These are phyloP conservation scores for Colletotrichum somersetense DNA, from an alignment of 2,329 filamentous ascomycete species.

Conservation along the genomic window DNA sequence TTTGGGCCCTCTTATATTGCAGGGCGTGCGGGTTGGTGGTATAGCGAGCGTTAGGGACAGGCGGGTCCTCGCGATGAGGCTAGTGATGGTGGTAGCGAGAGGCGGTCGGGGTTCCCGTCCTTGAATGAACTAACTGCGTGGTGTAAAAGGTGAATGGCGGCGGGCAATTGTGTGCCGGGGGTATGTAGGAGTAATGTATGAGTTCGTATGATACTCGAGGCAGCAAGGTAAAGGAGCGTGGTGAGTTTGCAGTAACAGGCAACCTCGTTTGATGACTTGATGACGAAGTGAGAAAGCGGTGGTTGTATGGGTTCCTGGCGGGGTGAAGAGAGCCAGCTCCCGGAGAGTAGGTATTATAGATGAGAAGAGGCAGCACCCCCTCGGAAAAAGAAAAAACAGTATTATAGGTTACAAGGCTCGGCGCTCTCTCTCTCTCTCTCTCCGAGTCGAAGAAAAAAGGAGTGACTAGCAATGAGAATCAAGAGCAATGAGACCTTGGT, in stretches of 20 bases:
- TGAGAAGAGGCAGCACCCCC: conserved; percentile 58
- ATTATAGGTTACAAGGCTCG: conserved; percentile 47
- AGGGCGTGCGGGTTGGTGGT: not conserved
- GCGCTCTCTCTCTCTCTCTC: not conserved
- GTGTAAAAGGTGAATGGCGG: not conserved
- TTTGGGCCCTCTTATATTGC: conserved; percentile 19
- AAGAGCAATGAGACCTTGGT: conserved; percentile 53
- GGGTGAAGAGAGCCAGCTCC: conserved; percentile 68
- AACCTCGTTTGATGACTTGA: conserved; percentile 57
- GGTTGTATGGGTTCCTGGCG: conserved; percentile 57
- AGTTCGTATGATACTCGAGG: conserved; percentile 44
- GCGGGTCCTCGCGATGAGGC: conserved; percentile 56
- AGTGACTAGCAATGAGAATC: conserved; percentile 62
- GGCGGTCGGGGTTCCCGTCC: conserved; percentile 46
- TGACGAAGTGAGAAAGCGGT: conserved; percentile 45
- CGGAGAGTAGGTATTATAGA: conserved; percentile 54
- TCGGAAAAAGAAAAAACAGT: conserved; percentile 43
- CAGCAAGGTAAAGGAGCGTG: conserved; percentile 55
- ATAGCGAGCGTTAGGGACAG: conserved; percentile 52
- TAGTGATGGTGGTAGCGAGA: conserved; percentile 41
- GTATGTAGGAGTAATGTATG: conserved; percentile 25
- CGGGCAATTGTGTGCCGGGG: conserved; percentile 2
- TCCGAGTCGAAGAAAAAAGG: conserved; percentile 55
- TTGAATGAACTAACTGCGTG: conserved; percentile 12
- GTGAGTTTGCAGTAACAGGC: conserved; percentile 54